Evolutionary conservation across 163 green algal genomes (phyloP).

Genomic region (Prototheca cutis): DNA sequence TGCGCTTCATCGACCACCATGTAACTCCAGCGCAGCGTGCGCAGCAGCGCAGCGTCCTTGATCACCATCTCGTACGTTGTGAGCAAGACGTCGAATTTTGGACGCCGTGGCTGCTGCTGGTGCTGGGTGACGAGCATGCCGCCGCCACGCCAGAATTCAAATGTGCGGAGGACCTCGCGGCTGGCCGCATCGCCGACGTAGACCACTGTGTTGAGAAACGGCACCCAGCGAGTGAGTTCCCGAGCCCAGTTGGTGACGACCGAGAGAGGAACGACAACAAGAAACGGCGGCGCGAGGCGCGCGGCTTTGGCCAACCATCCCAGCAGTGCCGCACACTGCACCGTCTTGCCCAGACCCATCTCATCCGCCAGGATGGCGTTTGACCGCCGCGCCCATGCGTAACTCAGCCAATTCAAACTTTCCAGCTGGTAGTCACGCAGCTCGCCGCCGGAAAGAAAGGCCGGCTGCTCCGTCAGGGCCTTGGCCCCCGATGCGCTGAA

Average conservation of each 20-base stretch:
- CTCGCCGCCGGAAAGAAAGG: conserved; percentile 55
- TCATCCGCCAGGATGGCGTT: conserved; percentile 75
- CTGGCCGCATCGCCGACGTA: conserved; percentile 73
- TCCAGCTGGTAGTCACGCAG: conserved; percentile 93
- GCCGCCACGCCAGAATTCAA: conserved; percentile 32
- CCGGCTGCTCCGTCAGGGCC: conserved; percentile 60
- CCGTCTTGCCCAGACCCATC: conserved; percentile 55
- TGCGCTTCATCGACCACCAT: conserved; percentile 95
- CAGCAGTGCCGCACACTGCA: conserved; percentile 51
- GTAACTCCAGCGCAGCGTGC: conserved; percentile 61
- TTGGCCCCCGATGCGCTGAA: conserved; percentile 38
- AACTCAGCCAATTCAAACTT: conserved; percentile 86
- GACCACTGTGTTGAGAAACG: conserved; percentile 63
- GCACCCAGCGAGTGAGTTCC: conserved; percentile 76
- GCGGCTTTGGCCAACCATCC: conserved; percentile 47
- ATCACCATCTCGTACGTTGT: conserved; percentile 92
- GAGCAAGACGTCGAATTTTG: conserved; percentile 55
- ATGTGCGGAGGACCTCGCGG: conserved; percentile 50
- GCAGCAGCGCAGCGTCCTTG: conserved; percentile 63
- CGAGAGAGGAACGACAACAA: conserved; percentile 78
- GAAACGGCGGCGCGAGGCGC: conserved; percentile 67
- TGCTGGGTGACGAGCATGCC: not conserved
- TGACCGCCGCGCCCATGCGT: conserved; percentile 48
- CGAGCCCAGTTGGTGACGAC: conserved; percentile 80
- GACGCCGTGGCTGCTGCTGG: not conserved